phyloP scores from a whole-genome alignment of 257 asterid species.

The Thymus quinquecostatus region DNA sequence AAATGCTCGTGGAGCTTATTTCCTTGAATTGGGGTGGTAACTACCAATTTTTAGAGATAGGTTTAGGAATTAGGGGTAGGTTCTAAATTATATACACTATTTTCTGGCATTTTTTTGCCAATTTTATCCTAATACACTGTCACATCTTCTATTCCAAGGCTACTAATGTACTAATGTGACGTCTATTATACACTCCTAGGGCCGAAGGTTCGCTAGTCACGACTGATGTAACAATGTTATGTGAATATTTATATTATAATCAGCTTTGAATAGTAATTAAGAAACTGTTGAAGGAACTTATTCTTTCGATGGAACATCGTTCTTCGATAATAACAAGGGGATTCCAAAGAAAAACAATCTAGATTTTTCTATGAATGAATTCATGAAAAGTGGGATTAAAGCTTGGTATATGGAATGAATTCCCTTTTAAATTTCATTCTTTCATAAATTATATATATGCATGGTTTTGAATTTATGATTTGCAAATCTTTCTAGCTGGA shows the following conservation, averaged over 20 bases:
- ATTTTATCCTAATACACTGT: not conserved
- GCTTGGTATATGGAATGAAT: conserved; percentile 30
- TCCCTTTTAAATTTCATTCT: not conserved
- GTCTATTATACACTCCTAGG: too few relatives aligned
- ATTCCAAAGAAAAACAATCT: conserved; percentile 23
- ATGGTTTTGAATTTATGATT: not conserved
- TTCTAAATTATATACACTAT: conserved; percentile 1
- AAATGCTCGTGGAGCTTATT: conserved; percentile 47
- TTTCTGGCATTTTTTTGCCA: not conserved
- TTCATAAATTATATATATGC: not conserved
- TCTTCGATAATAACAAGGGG: conserved; percentile 33
- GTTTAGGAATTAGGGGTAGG: conserved; percentile 31
- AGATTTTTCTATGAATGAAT: not conserved
- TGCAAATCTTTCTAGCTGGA: not conserved
- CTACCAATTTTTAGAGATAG: conserved; percentile 34
- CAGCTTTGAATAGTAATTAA: not conserved
- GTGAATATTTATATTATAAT: too few relatives aligned
- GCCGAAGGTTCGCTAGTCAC: too few relatives aligned
- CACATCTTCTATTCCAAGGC: not conserved
- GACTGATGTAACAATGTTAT: too few relatives aligned
- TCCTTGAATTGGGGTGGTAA: conserved; percentile 69
- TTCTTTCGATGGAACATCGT: conserved; percentile 38
- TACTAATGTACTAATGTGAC: not conserved
- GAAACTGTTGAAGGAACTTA: conserved; percentile 33
- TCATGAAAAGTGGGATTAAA: conserved; percentile 10